A percentile compares a stretch with the other conserved stretches of the same genome.
These are phyloP conservation scores for Leishmania lainsoni DNA, from an alignment of 208 protist species.

Conservation along the genomic window DNA sequence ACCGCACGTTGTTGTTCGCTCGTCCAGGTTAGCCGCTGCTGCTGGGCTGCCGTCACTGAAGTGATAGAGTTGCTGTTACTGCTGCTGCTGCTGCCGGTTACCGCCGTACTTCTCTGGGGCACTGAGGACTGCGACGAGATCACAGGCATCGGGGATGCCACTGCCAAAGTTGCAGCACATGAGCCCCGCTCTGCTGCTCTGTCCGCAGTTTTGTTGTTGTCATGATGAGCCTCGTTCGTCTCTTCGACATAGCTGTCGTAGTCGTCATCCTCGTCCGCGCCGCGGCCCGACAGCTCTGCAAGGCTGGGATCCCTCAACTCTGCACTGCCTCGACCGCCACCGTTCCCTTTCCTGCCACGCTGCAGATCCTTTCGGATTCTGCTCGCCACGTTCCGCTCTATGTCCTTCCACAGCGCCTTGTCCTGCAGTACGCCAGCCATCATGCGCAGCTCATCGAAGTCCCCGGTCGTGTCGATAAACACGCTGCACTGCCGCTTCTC, in stretches of 20 bases:
- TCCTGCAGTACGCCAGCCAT: constrained; percentile 76
- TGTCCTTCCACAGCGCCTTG: constrained; percentile 43
- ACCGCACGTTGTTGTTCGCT: constrained; percentile 51
- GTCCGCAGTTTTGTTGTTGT: not conserved
- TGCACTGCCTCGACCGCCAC: not conserved
- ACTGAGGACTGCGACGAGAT: not conserved
- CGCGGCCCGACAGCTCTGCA: constrained; percentile 3
- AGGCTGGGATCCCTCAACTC: constrained; percentile 17
- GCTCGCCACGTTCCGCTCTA: constrained; percentile 74
- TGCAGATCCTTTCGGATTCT: not conserved
- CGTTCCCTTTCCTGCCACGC: not conserved
- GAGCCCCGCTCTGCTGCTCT: not conserved
- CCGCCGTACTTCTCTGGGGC: not conserved
- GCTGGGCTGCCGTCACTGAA: not conserved
- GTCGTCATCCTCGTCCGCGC: constrained; percentile 10
- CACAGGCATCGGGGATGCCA: not conserved
- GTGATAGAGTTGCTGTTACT: not conserved
- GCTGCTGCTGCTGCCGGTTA: not conserved
- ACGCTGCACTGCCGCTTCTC: constrained; percentile 56
- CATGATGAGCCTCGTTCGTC: not conserved
- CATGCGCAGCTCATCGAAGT: constrained; percentile 59
- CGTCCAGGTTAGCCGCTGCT: constrained; percentile 31
- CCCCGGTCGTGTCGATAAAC: constrained; percentile 64
- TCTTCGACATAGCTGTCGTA: not conserved
- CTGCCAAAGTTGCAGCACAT: not conserved